Base-by-base conservation (phyloP, 192 early-diverging fungal genomes). In the Dissophora globulifera region DNA sequence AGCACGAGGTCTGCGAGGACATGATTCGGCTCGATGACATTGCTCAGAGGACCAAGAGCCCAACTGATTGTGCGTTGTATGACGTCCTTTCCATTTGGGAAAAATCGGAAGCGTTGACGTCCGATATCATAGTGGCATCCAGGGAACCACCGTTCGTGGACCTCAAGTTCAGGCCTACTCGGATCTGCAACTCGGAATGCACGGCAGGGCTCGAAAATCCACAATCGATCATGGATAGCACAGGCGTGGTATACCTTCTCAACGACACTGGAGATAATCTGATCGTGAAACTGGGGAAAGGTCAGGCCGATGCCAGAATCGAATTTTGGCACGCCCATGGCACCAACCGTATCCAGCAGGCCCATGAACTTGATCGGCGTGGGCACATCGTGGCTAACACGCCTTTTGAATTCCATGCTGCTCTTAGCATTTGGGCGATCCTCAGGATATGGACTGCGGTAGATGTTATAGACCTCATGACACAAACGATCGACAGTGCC, bases 301-400 rank as follows among this genome's bases (percentile, higher is more conserved):
- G 35, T 15, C 29, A 69, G 26, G 11, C 67, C 58, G 30, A 53
- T 26, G 40, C 40, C 58, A 46, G 59, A 30, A 33, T 32, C 23
- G 17, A 60, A 15, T 20, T 25, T 25, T 31, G 67, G 67, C 7
- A 69, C 26, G 45, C 58, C 67, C 20, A 53, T 15, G 45, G 15
- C 26, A 1, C 57, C 67, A 9, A 69, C 67, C 4, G 67, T 59
- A 23, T 69, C 67, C 17, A 58, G 32, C 27, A 69, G 20, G 26
- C 67, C 58, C 30, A 69, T 58, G 59, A 69, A 69, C 45, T 69
- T 69, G 25, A 69, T 22, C 29, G 51, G 41, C 13, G 67, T 59
- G 23, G 9, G n/a, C 50, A 33, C 67, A 12, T 38, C 0, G 25
- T 69, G 41, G 33, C 67, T 69, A 59, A 13, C 30, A 35, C 30